Evolutionary conservation across 2,329 filamentous ascomycete species (phyloP), one percentile per base, ranked within the genome.

Genomic region (Paecilomyces sp.): DNA sequence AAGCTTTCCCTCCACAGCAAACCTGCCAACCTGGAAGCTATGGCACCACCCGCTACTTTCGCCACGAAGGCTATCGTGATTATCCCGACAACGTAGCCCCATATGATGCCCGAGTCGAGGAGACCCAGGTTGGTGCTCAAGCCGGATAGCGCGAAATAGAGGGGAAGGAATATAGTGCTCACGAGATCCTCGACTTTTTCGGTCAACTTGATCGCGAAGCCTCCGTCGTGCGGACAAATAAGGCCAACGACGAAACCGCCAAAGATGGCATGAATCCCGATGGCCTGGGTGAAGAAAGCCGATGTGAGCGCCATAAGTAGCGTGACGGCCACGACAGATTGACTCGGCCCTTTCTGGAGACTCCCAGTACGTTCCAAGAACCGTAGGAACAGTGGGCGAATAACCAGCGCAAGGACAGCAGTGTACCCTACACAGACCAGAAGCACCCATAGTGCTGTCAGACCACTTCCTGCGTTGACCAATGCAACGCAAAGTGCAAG

Each of bases 101-200:
- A 97, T 0, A 90, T 88, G 2, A 88, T 87, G 3, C 91, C 92
- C 64, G 83, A 86, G 66, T 96, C 82, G 47, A 97, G 81, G 7
- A 97, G 81, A 22, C 92, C 92, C 36, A 97, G 79, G 67, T 97
- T 86, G 8, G 93, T 97, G 71, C 86, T 92, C 7, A 97, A 79
- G 2, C 93, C 93, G 1, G 93, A 97, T 1, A 96, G 84, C 0
- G 92, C 92, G 76, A 97, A 97, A 73, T 97, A 97, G 1, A 97
- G 84, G 0, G 93, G 93, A 9, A 97, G 74, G 66, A 97, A 92
- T 1, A 97, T 77, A 1, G 89, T 88, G 0, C 87, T 86, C 31
- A 97, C 88, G 11, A 97, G 78, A 81, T 97, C 93, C 73, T 97
- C 93, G 61, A 97, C 88, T 79, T 97, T 97, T 70, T 96, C 92